Base-by-base conservation (phyloP, 371 early-diverging fungal species). In the Mortierella sp. region DNA sequence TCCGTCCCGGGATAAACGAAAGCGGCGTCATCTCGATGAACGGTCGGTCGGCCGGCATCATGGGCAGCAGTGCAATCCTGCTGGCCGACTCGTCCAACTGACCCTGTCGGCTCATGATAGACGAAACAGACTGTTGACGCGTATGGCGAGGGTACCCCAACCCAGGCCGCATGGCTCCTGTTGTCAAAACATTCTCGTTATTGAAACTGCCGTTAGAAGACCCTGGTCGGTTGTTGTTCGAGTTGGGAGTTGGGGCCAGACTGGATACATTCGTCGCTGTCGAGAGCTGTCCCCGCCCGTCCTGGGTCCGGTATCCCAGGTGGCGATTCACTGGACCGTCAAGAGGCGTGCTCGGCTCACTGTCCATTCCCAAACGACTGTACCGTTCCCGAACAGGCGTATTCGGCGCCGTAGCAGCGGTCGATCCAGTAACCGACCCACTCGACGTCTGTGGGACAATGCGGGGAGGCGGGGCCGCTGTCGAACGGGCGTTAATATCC, bases 1-100 rank as follows among this genome's bases (percentile, higher is more conserved):
- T 77, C 21, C 88, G 76, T 41, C 89, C 85, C 5, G 95, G 96
- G 56, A 96, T 78, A 73, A 87, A 90, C 41, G 92, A 89, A 6
- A 94, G 84, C 2, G 94, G 87, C 4, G 85, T 88, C 75, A 87
- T 77, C 74, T 83, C 87, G 27, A 85, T 84, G 73, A 86, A 88
- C 0, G 84, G 83, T 43, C 84, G 87, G 41, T 79, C 79, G 0
- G 79, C 76, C 6, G 88, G 87, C 87, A 84, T 79, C 80, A 81
- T 87, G 0, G 88, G 83, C 18, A 80, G 35, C 18, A 78, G 60
- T 8, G 83, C 58, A 21, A 75, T 46, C 14, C 71, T 74, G 49
- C 29, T 70, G 12, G 49, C 4, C 21, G 51, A 51, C 24, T 83
- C 87, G 2, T 81, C 83, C 49, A 63, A 18, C 38, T 55, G 78